These are phyloP conservation scores for Barnettozyma sp. DNA, from an alignment of 805 yeast genomes.

Conservation along the genomic window DNA sequence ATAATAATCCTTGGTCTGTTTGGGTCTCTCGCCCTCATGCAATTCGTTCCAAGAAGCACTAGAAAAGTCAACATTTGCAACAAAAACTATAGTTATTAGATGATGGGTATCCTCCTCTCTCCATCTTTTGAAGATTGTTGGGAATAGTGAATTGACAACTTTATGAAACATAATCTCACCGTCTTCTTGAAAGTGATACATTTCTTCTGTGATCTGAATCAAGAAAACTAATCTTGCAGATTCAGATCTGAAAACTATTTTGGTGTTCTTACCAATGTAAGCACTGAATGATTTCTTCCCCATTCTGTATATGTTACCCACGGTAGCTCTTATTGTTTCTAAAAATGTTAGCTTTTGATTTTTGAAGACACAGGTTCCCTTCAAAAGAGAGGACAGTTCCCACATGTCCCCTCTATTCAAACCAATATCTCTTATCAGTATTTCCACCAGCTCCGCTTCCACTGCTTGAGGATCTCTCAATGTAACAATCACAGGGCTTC, in stretches of 20 bases:
- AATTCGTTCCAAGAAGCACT: conserved; percentile 47
- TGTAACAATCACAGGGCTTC: conserved; percentile 58
- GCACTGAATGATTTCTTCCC: conserved; percentile 73
- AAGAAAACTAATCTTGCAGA: conserved; percentile 78
- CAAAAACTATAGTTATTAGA: conserved; percentile 84
- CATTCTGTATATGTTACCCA: conserved; percentile 52
- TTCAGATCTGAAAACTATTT: conserved; percentile 82
- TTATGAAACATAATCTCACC: conserved; percentile 93
- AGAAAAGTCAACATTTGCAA: conserved; percentile 57
- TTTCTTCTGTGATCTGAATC: conserved; percentile 85
- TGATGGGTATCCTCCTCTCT: conserved; percentile 83
- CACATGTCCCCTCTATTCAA: conserved; percentile 92
- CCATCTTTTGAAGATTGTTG: conserved; percentile 85
- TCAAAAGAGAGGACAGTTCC: conserved; percentile 59
- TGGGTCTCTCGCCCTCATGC: conserved; percentile 64
- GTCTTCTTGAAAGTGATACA: conserved; percentile 97
- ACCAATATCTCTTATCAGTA: conserved; percentile 72
- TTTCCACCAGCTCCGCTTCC: conserved; percentile 78
- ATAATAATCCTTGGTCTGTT: conserved; percentile 69
- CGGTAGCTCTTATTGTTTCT: conserved; percentile 53
- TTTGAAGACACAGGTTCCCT: conserved; percentile 56
- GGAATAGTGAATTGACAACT: conserved; percentile 85
- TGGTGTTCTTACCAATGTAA: conserved; percentile 66
- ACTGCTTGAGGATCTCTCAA: conserved; percentile 38
- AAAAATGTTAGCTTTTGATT: conserved; percentile 60